These are phyloP conservation scores for Fusarium euwallaceae DNA, from an alignment of 2,329 filamentous ascomycete genomes.

Conservation along the genomic window DNA sequence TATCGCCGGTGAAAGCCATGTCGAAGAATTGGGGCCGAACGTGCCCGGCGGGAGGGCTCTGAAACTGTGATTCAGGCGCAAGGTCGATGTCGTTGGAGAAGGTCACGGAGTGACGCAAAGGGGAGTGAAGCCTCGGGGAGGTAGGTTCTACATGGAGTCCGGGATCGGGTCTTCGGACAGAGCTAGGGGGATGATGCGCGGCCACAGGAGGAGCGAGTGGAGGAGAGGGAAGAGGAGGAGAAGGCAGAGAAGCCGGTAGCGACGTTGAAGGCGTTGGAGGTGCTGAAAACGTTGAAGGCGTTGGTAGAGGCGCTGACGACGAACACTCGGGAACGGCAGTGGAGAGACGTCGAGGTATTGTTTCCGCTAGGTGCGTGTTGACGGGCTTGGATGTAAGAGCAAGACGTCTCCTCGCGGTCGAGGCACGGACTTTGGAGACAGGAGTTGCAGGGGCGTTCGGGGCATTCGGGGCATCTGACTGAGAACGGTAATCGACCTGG, in stretches of 20 bases:
- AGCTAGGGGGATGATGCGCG: constrained; percentile 32
- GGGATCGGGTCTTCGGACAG: constrained; percentile 41
- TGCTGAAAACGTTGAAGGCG: constrained; percentile 9
- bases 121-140: constrained; percentile 49
- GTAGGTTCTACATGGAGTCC: constrained; percentile 45
- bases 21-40: constrained; percentile 47
- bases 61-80: constrained; percentile 28
- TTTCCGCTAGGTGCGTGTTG: constrained; percentile 40
- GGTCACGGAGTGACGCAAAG: constrained; percentile 49
- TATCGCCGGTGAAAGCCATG: constrained; percentile 51
- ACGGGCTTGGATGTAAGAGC: constrained; percentile 33
- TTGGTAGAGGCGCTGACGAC: constrained; percentile 25
- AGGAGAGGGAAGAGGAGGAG: constrained; percentile 12
- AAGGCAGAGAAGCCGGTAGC: constrained; percentile 9
- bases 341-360: constrained; percentile 34
- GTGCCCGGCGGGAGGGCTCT: constrained; percentile 23
- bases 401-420: constrained; percentile 31
- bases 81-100: constrained; percentile 37
- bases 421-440: constrained; percentile 39
- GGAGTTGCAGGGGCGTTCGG: constrained; percentile 33
- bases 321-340: constrained; percentile 33
- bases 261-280: constrained; percentile 10
- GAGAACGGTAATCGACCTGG: constrained; percentile 43
- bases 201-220: constrained; percentile 33
- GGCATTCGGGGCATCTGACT: constrained; percentile 33